These are phyloP conservation scores for Suillus alpinus DNA, from an alignment of 768 basidiomycete species.

Conservation along the genomic window DNA sequence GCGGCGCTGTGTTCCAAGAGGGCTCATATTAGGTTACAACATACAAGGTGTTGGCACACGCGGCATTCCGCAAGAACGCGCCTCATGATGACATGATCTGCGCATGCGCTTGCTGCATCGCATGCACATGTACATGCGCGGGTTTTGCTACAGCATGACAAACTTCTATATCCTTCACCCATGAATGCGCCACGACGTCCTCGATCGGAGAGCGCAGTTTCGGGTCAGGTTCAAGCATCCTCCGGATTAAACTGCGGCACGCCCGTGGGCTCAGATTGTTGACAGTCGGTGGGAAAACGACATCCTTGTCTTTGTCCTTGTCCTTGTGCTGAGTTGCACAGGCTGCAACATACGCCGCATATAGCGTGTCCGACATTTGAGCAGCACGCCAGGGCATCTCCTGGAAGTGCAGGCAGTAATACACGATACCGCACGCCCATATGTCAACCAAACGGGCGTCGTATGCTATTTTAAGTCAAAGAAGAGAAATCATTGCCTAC, in stretches of 20 bases:
- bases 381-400: slow-evolving; percentile 98
- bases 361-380: slow-evolving; percentile 77
- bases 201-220: slow-evolving; percentile 74
- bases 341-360: slow-evolving; percentile 62
- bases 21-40: slow-evolving; percentile 1
- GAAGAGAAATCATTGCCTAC: slow-evolving; percentile 19
- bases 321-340: slow-evolving; percentile 29
- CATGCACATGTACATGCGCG: slow-evolving; percentile 69
- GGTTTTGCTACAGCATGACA: slow-evolving; percentile 67
- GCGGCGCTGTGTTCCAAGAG: slow-evolving; percentile 1
- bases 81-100: slow-evolving; percentile 30
- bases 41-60: slow-evolving; percentile 6
- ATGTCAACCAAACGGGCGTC: slow-evolving; percentile 97
- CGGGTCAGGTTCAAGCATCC: slow-evolving; percentile 96
- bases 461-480: slow-evolving; percentile 61
- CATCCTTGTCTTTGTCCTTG: slow-evolving; percentile 29
- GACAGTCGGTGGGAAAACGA: slow-evolving; percentile 61
- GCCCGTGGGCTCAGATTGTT: slow-evolving; percentile 86
- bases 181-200: slow-evolving; percentile 72
- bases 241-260: slow-evolving; percentile 78
- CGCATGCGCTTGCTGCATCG: slow-evolving; percentile 54
- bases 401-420: slow-evolving; percentile 97
- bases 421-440: slow-evolving; percentile 96
- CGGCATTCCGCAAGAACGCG: neutral
- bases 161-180: slow-evolving; percentile 81